Evolutionary conservation across 768 basidiomycete genomes (phyloP), one percentile per base, ranked within the genome.

Genomic region (Tylopilus felleus): DNA sequence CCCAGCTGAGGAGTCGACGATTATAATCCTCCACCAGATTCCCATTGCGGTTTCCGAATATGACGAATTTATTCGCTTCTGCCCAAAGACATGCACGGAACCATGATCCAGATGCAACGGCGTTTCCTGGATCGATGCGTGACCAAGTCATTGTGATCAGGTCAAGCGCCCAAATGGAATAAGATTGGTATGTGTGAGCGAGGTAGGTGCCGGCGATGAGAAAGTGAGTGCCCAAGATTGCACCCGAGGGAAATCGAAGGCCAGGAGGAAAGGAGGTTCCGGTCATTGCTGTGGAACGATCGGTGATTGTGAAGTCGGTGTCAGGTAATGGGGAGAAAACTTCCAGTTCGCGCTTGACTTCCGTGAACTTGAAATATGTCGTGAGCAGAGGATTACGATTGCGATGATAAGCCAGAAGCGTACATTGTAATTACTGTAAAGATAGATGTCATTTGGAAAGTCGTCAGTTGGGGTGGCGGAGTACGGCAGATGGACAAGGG

Each of bases 401-500:
- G 40, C 43, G 14, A 52, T 51, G 25, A 52, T 17, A 49, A 50
- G 48, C 45, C 19, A 46, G 35, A 35, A 47, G 73, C 86, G 61
- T 61, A 91, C 90, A 74, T 98, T 98, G 76, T 95, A 97, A 68
- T 98, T 99, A 63, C 91, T 93, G 71, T 95, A 99, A 25, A 96
- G 75, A 70, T 83, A 90, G 28, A 98, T 90, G 60, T 97, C 90
- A 60, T 84, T 86, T 8, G 92, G 91, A 62, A 83, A 81, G 53
- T 91, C 85, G 55, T 84, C 83, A 3, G 78, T 85, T 10, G 90
- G 85, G 3, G 76, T 65, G 2, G 85, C 77, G 28, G 93, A 88
- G 68, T 91, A 93, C 1, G 90, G 87, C 36, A 90, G 78, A 66
- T 91, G 85, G 33, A 80, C 70, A 52, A 90, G 74, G 31, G 78